Base-by-base conservation (phyloP, 495 filamentous ascomycete genomes). In the Trichoderma orchidacearum region DNA sequence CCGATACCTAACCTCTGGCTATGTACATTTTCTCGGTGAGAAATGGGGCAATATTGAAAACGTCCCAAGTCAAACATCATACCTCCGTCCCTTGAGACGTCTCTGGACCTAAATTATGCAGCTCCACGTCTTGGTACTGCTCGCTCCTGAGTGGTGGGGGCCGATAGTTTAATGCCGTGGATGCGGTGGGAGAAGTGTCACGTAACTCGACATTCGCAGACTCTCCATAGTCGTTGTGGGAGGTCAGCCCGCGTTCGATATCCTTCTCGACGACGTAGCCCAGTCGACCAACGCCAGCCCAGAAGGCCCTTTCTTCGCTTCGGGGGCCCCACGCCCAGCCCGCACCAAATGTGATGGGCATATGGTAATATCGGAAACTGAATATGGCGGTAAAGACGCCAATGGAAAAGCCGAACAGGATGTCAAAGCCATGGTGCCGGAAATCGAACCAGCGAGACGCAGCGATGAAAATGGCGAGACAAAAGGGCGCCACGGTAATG, bases 401-500 rank as follows among this genome's bases (percentile, higher is more conserved):
- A 48, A 91, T 80, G 2, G 86, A 63, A 21, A 78, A 84, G 6
- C 89, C 89, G 27, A 85, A 87, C 23, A 95, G 74, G 41, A 94
- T 90, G 58, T 95, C 90, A 69, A 95, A 94, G 12, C 85, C 87
- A 69, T 94, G 89, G 61, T 95, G 90, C 8, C 89, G 78, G 63
- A 86, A 89, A 64, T 95, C 90, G 76, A 89, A 83, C 68, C 77
- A 83, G 18, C 81, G 74, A n/a, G 78, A 82, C 41, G 77, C 73
- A 23, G 80, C 66, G 50, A 84, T 72, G 59, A 77, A 82, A 53
- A 78, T 65, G 50, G 80, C 72, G 11, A 70, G 70, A 58, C 80
- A 75, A 62, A 76, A 75, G 17, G 81, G 81, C 23, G 87, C 67
- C 58, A 89, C 72, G 56, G 87, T 80, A 30, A 91, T 59, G 55